A percentile compares a stretch with the other conserved stretches of the same genome.
These are phyloP conservation scores for Nakataea oryzae DNA, from an alignment of 2,329 filamentous ascomycete species.

Conservation along the genomic window DNA sequence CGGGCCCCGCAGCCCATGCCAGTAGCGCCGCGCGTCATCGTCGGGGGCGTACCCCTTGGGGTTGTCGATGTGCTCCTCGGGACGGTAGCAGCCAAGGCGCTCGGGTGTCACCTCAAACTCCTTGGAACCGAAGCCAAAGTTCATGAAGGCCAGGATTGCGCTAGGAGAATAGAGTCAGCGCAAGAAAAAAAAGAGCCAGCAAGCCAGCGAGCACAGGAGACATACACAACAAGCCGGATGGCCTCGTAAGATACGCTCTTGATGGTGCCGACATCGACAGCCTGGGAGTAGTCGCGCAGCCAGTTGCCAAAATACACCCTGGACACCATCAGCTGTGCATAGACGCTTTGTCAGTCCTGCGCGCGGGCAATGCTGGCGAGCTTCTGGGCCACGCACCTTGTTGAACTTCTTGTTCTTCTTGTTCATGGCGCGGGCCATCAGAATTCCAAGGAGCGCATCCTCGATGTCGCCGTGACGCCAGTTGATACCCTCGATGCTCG, in stretches of 20 bases:
- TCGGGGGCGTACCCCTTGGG: constrained; percentile 82
- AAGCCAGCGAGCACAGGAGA: not conserved
- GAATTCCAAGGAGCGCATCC: constrained; percentile 69
- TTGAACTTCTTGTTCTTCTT: constrained; percentile 64
- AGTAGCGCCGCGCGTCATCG: constrained; percentile 71
- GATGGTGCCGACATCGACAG: constrained; percentile 84
- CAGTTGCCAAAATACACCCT: constrained; percentile 95
- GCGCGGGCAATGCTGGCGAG: not conserved
- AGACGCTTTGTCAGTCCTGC: not conserved
- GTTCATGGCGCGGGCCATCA: constrained; percentile 48
- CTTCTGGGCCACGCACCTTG: constrained; percentile 53
- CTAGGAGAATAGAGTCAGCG: not conserved
- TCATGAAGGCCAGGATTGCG: constrained; percentile 77
- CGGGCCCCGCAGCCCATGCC: constrained; percentile 68
- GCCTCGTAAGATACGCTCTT: constrained; percentile 86
- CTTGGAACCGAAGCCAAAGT: constrained; percentile 69
- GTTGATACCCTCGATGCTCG: constrained; percentile 59
- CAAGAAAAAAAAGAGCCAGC: not conserved
- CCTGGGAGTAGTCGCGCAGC: constrained; percentile 88
- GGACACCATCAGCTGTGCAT: constrained; percentile 40
- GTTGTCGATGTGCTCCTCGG: constrained; percentile 53
- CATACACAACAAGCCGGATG: constrained; percentile 80
- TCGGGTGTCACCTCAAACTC: constrained; percentile 80
- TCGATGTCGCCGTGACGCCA: constrained; percentile 86
- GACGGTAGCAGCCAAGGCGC: constrained; percentile 63